Evolutionary conservation across 2,329 filamentous ascomycete genomes (phyloP).

Genomic region (Aspergillus tanneri): DNA sequence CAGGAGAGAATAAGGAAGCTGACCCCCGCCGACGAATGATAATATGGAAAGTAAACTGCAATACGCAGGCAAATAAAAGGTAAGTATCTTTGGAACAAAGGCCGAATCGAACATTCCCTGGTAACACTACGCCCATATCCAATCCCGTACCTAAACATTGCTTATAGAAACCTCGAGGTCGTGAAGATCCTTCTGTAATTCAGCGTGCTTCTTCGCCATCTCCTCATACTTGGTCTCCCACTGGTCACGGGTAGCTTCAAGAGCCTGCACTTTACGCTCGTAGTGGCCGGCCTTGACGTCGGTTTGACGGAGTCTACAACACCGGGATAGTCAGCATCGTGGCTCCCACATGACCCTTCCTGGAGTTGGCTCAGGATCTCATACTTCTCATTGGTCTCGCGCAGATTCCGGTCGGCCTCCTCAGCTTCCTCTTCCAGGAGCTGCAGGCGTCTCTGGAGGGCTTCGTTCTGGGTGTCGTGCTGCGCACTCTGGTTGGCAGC

Average conservation of each 20-base stretch:
- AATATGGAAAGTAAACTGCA: conserved; percentile 28
- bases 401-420: conserved; percentile 90
- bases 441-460: conserved; percentile 86
- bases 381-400: conserved; percentile 98
- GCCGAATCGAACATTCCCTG: conserved; percentile 30
- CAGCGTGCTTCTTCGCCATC: conserved; percentile 84
- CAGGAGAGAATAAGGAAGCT: conserved; percentile 18
- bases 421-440: conserved; percentile 98
- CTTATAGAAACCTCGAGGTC: conserved; percentile 88
- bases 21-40: conserved; percentile 17
- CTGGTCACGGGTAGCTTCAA: conserved; percentile 86
- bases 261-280: conserved; percentile 97
- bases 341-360: neutral
- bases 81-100: conserved; percentile 26
- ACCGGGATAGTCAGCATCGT: conserved; percentile 22
- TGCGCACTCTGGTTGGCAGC: conserved; percentile 76
- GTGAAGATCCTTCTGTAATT: conserved; percentile 84
- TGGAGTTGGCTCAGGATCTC: conserved; percentile 35
- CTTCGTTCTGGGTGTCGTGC: conserved; percentile 87
- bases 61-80: conserved; percentile 26
- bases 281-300: conserved; percentile 99
- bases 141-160: conserved; percentile 69
- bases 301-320: conserved; percentile 85
- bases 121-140: conserved; percentile 32
- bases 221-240: conserved; percentile 99